Evolutionary conservation across 192 early-diverging fungal genomes (phyloP), one percentile per base, ranked within the genome.

Genomic region (Linnemannia schmuckeri): DNA sequence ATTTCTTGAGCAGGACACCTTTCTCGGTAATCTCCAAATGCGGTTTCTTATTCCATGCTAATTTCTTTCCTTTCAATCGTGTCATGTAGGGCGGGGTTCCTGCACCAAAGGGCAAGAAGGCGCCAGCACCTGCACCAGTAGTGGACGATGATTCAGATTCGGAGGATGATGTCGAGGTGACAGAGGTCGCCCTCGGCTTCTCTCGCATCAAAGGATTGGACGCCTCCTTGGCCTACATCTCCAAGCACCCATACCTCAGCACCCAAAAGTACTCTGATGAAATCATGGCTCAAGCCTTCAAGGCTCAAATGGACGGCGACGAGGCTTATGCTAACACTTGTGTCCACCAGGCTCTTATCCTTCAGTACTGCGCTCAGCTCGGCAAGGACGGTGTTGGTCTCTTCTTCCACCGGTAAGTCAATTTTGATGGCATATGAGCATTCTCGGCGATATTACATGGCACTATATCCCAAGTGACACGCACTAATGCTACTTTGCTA

Each of bases 221-320:
- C n/a, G 87, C 91, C 22, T 92, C 93, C 12, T 88, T 92, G 75
- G 87, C 91, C 47, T 97, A 92, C 72, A 94, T 99, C 47, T 88
- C 85, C 74, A 91, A 94, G 44, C 90, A 97, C 81, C 92, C 95
- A 27, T 87, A 93, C 17, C 88, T 99, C 12, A 92, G 95, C 38
- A 91, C 89, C 47, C 93, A 96, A 76, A 90, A 87, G 20, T 94
- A 94, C 76, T 91, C 93, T 6, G 97, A 99, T 82, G 92, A 96
- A 88, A 95, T 99, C 57, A 90, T 99, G 76, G 95, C 94, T 13
- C 93, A 96, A 27, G 98, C 95, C 0, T 97, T 99, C 75, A 91
- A 92, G 30, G 88, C 92, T 20, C 93, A 97, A 79, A 93, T 98
- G 55, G 89, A 91, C 4, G 95, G 95, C 9, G 91, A 96, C n/a